Conservation (phyloP, 257 asterid species). For the Coffea eugenioides region DNA sequence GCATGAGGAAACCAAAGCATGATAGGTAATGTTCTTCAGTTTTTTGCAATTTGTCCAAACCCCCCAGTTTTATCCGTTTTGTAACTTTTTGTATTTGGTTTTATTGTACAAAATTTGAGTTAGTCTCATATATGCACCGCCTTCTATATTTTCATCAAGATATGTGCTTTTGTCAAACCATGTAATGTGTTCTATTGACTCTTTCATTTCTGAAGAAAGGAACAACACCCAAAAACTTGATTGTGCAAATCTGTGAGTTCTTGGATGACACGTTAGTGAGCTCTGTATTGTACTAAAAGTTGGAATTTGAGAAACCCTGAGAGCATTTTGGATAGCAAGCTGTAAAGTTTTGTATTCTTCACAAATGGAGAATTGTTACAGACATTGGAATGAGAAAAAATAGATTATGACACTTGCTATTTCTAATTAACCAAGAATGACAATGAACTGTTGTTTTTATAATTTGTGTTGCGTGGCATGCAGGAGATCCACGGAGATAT, state of each 20-base stretch:
- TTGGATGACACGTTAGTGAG: background rate
- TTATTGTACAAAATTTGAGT: background rate
- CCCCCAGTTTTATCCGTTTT: background rate
- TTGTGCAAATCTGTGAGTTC: background rate
- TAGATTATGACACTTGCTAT: background rate
- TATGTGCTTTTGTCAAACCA: background rate
- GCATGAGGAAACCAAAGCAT: conserved; percentile 88
- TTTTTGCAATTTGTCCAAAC: background rate
- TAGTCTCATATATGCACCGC: background rate
- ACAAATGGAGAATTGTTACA: background rate
- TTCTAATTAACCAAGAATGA: background rate
- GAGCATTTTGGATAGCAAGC: background rate
- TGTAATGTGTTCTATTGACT: background rate
- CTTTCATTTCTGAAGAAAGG: background rate
- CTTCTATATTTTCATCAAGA: background rate
- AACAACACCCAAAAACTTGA: background rate
- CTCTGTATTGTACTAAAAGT: background rate
- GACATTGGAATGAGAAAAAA: background rate
- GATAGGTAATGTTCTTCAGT: conserved; percentile 56
- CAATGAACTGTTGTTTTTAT: conserved; percentile 1
- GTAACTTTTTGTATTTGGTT: background rate
- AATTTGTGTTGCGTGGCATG: conserved; percentile 21
- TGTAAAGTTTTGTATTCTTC: background rate
- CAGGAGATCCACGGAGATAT: conserved; percentile 97
- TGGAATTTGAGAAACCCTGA: background rate